Base-by-base conservation (phyloP, 176 grass and related monocot species). In the Ensete glaucum region DNA sequence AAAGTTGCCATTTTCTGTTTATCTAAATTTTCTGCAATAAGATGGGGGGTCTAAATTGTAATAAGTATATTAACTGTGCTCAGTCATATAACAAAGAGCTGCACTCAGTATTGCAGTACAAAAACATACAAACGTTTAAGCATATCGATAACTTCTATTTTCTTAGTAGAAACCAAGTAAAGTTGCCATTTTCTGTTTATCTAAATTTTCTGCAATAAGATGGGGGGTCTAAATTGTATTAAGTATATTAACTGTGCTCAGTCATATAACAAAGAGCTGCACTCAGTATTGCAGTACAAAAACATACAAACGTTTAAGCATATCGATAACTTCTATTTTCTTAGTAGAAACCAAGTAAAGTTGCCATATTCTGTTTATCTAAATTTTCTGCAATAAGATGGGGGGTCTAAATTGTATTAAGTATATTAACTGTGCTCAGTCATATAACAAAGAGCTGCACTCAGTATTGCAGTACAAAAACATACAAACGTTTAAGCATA, bases 221-320 rank as follows among this genome's bases (percentile, higher is more conserved):
- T 43, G n/a, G n/a, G n/a, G n/a, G n/a, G n/a, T n/a, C n/a, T 78
- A 84, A 72, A 59, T 77, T 80, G 78, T n/a, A 82, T 64, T 10
- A 13, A 11, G 2, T 52, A 52, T 9, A 71, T 63, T 43, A 25
- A 50, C 24, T 11, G 20, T 21, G 21, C n/a, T 34, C 34, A 69
- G 17, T 50, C 9, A 13, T 19, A 50, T 34, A 50, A 12, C 50
- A 50, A 11, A n/a, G 23, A 69, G 15, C 29, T 26, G 0, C 25
- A 66, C 14, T 27, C 19, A 66, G 27, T 13, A 66, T 66, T 66
- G 55, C 13, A 57, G 17, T 19, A 57, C 14, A 57, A 16, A 57
- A 57, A 57, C 34, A 43, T 43, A 43, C 34, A 43, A 43, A 43
- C 34, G 5, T 43, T 43, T 43, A 43, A 43, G 34, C 34, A 43